Evolutionary conservation across 345 rosid species (phyloP).

Genomic region (Gynandropsis gynandra): DNA sequence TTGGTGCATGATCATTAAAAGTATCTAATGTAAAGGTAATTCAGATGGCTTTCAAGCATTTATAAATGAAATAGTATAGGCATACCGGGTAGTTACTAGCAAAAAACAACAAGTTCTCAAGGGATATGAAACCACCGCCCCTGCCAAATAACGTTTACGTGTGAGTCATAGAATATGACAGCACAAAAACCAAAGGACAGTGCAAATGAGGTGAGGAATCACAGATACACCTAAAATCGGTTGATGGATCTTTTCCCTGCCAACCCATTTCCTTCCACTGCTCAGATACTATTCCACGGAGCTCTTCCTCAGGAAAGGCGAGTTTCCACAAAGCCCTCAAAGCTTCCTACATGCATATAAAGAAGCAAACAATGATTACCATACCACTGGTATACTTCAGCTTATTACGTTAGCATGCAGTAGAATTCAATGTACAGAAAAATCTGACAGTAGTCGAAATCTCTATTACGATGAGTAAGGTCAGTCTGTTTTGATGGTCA

Average conservation of each 20-base stretch:
- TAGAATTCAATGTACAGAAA: not conserved
- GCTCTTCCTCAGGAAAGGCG: slow-evolving; percentile 91
- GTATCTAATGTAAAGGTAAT: not conserved
- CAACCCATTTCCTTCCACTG: slow-evolving; percentile 99
- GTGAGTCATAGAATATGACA: slow-evolving; percentile 2
- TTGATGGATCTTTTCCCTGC: slow-evolving; percentile 99
- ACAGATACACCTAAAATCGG: slow-evolving; percentile 76
- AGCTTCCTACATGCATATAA: slow-evolving; percentile 52
- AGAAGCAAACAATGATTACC: slow-evolving; percentile 6
- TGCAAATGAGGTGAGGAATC: not conserved
- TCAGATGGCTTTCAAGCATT: not conserved
- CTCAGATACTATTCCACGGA: slow-evolving; percentile 73
- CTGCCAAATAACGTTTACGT: slow-evolving; percentile 34
- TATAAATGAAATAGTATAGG: not conserved
- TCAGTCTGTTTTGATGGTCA: not conserved
- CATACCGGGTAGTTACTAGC: slow-evolving; percentile 77
- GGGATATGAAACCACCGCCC: slow-evolving; percentile 98
- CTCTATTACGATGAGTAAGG: not conserved
- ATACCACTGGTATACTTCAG: not conserved
- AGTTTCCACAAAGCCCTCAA: slow-evolving; percentile 81
- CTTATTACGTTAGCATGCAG: slow-evolving; percentile 8
- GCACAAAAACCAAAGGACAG: not conserved
- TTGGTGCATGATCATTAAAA: not conserved
- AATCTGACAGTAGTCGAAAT: not conserved
- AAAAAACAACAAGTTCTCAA: slow-evolving; percentile 89